Evolutionary conservation across 768 basidiomycete species (phyloP).

Genomic region (Crassisporium funariophilum): DNA sequence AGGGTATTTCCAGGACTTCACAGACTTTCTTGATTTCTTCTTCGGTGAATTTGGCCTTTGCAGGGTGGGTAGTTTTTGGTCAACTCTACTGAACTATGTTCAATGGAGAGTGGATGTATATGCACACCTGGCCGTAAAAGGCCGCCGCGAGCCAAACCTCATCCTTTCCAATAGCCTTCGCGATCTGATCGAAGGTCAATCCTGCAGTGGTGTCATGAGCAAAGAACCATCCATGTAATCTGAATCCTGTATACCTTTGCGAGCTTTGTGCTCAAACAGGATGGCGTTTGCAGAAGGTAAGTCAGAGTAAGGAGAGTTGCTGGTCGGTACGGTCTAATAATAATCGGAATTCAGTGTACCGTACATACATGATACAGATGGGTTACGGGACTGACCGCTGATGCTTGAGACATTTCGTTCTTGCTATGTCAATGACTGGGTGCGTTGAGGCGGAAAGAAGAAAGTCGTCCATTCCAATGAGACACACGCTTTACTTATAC

Average conservation of each 20-base stretch:
- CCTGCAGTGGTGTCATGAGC: not conserved
- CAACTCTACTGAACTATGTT: not conserved
- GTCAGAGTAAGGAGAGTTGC: conserved; percentile 46
- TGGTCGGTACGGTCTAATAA: conserved; percentile 43
- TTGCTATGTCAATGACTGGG: not conserved
- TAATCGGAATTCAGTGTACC: not conserved
- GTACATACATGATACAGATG: not conserved
- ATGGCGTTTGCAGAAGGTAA: conserved; percentile 51
- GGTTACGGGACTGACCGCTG: conserved; percentile 13
- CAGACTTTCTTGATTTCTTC: conserved; percentile 62
- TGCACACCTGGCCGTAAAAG: conserved; percentile 75
- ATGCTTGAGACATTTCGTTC: conserved; percentile 10
- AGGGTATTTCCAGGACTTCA: conserved; percentile 49
- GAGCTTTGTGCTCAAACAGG: conserved; percentile 68
- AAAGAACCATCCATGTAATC: not conserved
- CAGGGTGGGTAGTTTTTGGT: too few relatives aligned
- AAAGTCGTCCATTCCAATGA: too few relatives aligned
- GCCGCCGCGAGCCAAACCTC: conserved; percentile 84
- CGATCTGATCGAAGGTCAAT: conserved; percentile 73
- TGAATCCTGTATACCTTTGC: conserved; percentile 46
- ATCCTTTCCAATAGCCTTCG: conserved; percentile 63
- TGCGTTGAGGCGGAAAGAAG: conserved; percentile 1
- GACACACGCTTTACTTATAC: too few relatives aligned
- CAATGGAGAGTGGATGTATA: not conserved
- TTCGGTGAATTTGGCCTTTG: conserved; percentile 65